Conservation (phyloP, 2,329 filamentous ascomycete species). For the Tolypocladium cylindrosporum region DNA sequence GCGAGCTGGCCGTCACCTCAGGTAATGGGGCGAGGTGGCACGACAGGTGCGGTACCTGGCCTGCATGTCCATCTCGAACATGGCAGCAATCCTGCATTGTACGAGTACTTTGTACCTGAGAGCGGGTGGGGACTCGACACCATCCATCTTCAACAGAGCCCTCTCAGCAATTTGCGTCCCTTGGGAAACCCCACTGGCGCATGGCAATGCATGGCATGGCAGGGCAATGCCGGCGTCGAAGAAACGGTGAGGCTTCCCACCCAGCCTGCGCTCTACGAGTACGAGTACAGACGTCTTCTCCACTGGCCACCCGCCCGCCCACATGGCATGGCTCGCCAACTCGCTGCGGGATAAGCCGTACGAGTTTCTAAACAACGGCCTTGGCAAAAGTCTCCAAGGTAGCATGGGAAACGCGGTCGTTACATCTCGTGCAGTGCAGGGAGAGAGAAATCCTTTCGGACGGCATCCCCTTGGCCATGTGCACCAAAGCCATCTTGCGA, state of each 20-base stretch:
- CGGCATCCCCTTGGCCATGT: background rate
- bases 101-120: background rate
- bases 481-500: background rate
- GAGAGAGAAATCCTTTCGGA: background rate
- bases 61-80: background rate
- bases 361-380: background rate
- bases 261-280: background rate
- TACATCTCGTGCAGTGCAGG: background rate
- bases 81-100: background rate
- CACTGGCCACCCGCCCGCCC: background rate
- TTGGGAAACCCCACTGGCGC: background rate
- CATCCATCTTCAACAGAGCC: background rate
- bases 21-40: background rate
- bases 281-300: background rate
- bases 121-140: background rate
- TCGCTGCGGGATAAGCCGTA: background rate
- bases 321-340: background rate
- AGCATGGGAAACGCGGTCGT: background rate
- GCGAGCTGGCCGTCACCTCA: background rate
- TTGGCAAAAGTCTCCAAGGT: background rate
- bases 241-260: background rate
- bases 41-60: background rate
- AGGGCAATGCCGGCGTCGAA: background rate
- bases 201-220: background rate
- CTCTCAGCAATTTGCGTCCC: background rate